phyloP scores from a whole-genome alignment of 1,284 basidiomycete genomes.

The Cryptococcus sp. region DNA sequence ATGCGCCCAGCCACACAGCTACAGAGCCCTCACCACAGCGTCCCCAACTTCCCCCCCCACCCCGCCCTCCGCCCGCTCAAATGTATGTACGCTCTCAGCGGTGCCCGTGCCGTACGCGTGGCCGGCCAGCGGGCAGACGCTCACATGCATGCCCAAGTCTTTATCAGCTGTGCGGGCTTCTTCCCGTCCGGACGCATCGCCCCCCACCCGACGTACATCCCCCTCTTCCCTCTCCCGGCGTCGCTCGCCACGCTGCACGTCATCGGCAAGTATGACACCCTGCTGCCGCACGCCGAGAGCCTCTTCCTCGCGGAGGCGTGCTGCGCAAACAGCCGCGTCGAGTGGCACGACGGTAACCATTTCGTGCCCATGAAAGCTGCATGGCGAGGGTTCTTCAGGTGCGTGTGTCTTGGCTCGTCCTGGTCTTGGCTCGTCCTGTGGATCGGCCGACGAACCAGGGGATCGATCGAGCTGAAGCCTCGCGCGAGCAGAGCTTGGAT shows the following conservation, averaged over 20 bases:
- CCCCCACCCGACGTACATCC: background rate
- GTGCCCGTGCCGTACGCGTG: too few species aligned
- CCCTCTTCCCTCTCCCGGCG: background rate
- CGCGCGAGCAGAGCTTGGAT: background rate
- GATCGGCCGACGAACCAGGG: too few species aligned
- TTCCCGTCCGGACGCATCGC: background rate
- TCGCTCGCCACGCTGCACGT: background rate
- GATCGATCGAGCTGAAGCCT: too few species aligned
- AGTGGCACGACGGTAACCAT: background rate
- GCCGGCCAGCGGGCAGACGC: too few species aligned
- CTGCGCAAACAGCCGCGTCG: background rate
- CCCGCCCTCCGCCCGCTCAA: background rate
- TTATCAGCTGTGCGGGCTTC: background rate
- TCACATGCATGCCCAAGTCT: background rate
- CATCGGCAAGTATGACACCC: background rate
- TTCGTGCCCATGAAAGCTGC: background rate
- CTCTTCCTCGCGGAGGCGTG: background rate
- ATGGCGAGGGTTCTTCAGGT: background rate
- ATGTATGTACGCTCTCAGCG: background rate
- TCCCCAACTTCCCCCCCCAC: background rate
- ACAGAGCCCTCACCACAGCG: background rate
- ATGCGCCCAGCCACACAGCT: background rate
- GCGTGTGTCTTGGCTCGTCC: too few species aligned
- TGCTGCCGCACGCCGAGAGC: background rate
- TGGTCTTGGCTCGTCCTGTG: too few species aligned